Percentiles rank a stretch among this genome's conserved stretches.
phyloP scores from a whole-genome alignment of 352 stramenopile genomes.

The Phytophthora brassicae region DNA sequence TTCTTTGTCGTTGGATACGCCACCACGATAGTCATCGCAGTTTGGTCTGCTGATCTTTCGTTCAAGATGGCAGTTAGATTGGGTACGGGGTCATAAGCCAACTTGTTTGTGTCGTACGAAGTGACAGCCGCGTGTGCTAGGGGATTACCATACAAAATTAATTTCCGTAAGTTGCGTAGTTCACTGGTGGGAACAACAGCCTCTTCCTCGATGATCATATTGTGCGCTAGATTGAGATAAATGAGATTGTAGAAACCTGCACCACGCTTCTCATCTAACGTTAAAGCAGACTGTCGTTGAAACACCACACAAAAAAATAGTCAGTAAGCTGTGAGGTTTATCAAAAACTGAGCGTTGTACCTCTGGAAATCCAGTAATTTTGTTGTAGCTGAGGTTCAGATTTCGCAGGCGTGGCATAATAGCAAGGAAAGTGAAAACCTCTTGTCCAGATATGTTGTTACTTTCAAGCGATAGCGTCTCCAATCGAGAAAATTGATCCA shows the following conservation, averaged over 20 bases:
- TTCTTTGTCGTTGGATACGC: constrained; percentile 74
- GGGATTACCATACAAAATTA: constrained; percentile 80
- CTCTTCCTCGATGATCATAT: constrained; percentile 57
- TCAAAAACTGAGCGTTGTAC: constrained; percentile 15
- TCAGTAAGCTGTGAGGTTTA: neutral
- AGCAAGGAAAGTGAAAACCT: constrained; percentile 71
- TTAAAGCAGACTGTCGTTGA: constrained; percentile 44
- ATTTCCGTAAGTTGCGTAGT: constrained; percentile 59
- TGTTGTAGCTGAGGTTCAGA: constrained; percentile 83
- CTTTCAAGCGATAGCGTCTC: constrained; percentile 80
- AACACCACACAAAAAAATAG: neutral
- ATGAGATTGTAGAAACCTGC: constrained; percentile 64
- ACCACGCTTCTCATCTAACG: constrained; percentile 57
- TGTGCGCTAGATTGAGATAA: constrained; percentile 79
- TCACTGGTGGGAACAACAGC: constrained; percentile 48
- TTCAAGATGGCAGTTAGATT: constrained; percentile 47
- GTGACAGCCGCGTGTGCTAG: constrained; percentile 58
- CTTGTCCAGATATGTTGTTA: constrained; percentile 66
- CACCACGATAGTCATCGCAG: constrained; percentile 44
- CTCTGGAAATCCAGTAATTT: constrained; percentile 71
- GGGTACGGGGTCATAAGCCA: constrained; percentile 73
- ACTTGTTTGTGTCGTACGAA: constrained; percentile 62
- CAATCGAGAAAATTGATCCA: constrained; percentile 74
- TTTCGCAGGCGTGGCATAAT: constrained; percentile 68
- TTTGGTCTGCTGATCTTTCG: constrained; percentile 26